Base-by-base conservation (phyloP, 371 early-diverging fungal species). In the Apophysomyces elegans region DNA sequence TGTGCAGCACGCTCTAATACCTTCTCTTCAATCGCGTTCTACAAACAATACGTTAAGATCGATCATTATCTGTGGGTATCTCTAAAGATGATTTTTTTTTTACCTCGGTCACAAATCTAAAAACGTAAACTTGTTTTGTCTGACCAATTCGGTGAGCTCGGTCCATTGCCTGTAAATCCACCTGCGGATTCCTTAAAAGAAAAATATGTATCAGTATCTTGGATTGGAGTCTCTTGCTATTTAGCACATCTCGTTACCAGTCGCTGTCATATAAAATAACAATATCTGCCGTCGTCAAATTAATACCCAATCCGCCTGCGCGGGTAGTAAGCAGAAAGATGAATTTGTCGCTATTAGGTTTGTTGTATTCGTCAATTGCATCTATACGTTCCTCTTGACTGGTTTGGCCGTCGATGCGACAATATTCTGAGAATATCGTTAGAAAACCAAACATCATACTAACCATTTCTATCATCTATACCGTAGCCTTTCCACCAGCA, bases 141-240 rank as follows among this genome's bases (percentile, higher is more conserved):
- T 99, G 99, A 4, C 99, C 99, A 62, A 99, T 98, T 78, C 99
- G 94, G 84, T 99, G 99, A 8, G 99, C 99, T 65, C 99, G 93
- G 78, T 99, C 99, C 82, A 88, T 86, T 8, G 97, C 98, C 81
- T 98, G 98, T 32, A 97, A 77, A 82, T 98, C 99, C 14, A 93
- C 96, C 81, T 97, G 97, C 18, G 99, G 99, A 73, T 98, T 98
- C 73, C 77, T 80, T 67, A 41, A 60, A 16, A 43, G 11, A 21
- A 26, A 16, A 16, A 26, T 45, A 14, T 37, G 35, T 45, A 37
- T 63, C 41, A 41, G 41, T 41, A 41, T 41, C 5, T 11, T 32
- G 4, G 12, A 35, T 8, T 2, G 11, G 4, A 65, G 56, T 37
- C 5, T 56, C 1, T 67, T 18, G n/a, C 12, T 37, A 1, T 50